Evolutionary conservation across 768 basidiomycete genomes (phyloP).

Genomic region (Suillus fuscotomentosus): DNA sequence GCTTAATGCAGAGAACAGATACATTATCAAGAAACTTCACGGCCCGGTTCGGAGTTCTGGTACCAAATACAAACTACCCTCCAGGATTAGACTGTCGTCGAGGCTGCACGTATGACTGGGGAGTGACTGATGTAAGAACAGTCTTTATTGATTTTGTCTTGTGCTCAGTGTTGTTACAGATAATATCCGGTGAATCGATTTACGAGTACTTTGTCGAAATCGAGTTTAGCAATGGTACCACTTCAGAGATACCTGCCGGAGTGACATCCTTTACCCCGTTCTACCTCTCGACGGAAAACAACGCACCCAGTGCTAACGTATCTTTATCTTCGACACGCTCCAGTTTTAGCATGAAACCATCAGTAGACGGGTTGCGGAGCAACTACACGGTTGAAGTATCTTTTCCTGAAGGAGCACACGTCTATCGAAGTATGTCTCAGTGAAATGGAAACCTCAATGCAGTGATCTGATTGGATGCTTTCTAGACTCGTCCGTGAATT

Average conservation of each 20-base stretch:
- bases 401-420: neutral
- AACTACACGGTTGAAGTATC: conserved; percentile 8
- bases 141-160: neutral
- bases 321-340: neutral
- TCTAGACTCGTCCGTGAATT: neutral
- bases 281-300: neutral
- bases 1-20: neutral
- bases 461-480: neutral
- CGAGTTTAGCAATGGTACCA: conserved; percentile 18
- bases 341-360: neutral
- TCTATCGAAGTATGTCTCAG: neutral
- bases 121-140: neutral
- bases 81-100: conserved; percentile 9
- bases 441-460: neutral
- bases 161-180: neutral
- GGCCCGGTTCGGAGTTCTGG: conserved; percentile 12
- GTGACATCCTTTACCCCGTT: conserved; percentile 17
- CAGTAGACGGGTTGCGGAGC: neutral
- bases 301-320: neutral
- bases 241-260: conserved; percentile 17
- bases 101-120: neutral
- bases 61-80: conserved; percentile 24
- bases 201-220: conserved; percentile 21
- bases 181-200: neutral
- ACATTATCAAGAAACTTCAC: neutral